Evolutionary conservation across 2,329 filamentous ascomycete species (phyloP), one percentile per base, ranked within the genome.

Genomic region (Scedosporium minutisporum): DNA sequence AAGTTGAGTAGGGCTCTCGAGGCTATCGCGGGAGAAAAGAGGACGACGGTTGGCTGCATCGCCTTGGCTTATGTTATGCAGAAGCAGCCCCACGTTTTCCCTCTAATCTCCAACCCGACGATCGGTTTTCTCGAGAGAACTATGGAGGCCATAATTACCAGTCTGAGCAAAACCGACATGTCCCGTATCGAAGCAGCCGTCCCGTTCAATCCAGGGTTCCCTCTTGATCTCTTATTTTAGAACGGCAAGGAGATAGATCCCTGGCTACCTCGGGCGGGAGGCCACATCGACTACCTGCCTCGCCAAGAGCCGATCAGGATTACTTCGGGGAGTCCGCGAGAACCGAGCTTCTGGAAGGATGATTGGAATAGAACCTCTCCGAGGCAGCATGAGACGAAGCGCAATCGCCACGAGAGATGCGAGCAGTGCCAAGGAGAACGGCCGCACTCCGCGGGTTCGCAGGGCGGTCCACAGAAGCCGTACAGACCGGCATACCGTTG

Each of bases 61-160:
- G 88, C 89, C 7, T 74, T 92, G 25, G 88, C 89, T 2, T 92
- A 92, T 69, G 85, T 91, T 14, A 82, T 89, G 79, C 81, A 85
- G 66, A 91, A 91, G 75, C 77, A 86, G 0, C 83, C 87, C 0
- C 85, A 90, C 68, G 86, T 91, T 12, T 90, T 90, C 69, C 89
- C 89, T 1, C 85, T 92, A 48, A 78, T 91, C 4, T 88, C 89
- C 10, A 86, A 87, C 0, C 80, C 88, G 10, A 91, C 86, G 67
- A 72, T 89, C 9, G 83, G 87, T 59, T 88, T 92, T 69, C 75
- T 93, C 48, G 82, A 86, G 69, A 80, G 79, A 63, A 91, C 91
- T 68, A 87, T 91, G 66, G 82, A 87, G 68, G 86, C 87, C 0
- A 76, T 93, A 44, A 78, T 77, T 1, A 75, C 91, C 51, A 74